Percentiles rank a stretch among this genome's conserved stretches.
Conservation (phyloP, 2,329 filamentous ascomycete genomes). For the Verticillium longisporum region DNA sequence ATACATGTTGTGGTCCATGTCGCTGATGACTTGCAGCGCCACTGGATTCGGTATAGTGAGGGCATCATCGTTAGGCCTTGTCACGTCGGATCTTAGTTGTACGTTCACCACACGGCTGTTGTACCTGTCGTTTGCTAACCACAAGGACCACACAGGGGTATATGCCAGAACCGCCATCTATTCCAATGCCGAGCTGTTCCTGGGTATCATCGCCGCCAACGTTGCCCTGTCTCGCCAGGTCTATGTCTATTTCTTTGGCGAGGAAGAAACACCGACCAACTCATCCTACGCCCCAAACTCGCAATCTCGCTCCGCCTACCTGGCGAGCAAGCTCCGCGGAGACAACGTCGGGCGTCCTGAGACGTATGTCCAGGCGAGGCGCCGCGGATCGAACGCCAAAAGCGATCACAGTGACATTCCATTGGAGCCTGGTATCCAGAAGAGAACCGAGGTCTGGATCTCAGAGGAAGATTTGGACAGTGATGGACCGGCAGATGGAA, state of each 20-base stretch:
- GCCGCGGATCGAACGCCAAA: constrained; percentile 5
- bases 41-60: constrained; percentile 18
- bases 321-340: constrained; percentile 8
- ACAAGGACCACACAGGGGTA: constrained; percentile 13
- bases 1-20: neutral
- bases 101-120: neutral
- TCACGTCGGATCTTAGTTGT: constrained; percentile 18
- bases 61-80: constrained; percentile 15
- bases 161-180: constrained; percentile 28
- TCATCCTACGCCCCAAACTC: constrained; percentile 5
- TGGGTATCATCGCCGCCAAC: constrained; percentile 29
- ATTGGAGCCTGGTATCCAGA: constrained; percentile 13
- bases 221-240: constrained; percentile 17
- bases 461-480: constrained; percentile 8
- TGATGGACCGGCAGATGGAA: neutral
- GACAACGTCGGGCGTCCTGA: constrained; percentile 4
- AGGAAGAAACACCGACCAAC: constrained; percentile 1
- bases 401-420: constrained; percentile 15
- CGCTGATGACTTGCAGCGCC: constrained; percentile 9
- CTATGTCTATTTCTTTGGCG: constrained; percentile 15
- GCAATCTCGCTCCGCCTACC: constrained; percentile 6
- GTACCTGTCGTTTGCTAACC: no score
- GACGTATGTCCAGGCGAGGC: constrained; percentile 7
- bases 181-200: constrained; percentile 28
- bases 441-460: constrained; percentile 14